Evolutionary conservation across 1,284 basidiomycete genomes (phyloP), one percentile per base, ranked within the genome.

Genomic region (Cerioporus squamosus): DNA sequence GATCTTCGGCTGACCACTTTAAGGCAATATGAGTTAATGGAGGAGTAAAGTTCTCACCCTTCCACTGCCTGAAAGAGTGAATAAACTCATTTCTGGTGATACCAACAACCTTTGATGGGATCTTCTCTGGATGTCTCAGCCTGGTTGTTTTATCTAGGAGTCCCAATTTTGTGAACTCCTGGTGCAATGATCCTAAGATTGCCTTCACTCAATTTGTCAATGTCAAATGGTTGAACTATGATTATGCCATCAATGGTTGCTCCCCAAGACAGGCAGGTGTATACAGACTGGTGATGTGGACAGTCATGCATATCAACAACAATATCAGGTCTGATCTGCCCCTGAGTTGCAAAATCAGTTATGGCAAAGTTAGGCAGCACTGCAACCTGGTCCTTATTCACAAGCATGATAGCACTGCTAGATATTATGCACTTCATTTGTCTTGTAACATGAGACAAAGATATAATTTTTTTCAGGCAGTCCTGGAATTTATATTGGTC

Each of bases 271-370:
- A 79, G 53, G 39, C 64, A 66, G 9, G 75, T 77, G 23, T 79
- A 80, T 39, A 72, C 68, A 12, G 70, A 69, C 42, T 72, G 70
- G 65, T 75, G 74, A 40, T 45, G 63, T 39, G 51, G 43, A 43
- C 72, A 72, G 36, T 71, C 61, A 77, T 79, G 9, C 56, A 49
- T 4, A 12, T 36, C 33, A 36, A 14, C 5, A 5, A 36, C 33
- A 36, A 14, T 36, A 17, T 36, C 15, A 14, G 33, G 22, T 23
- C 74, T 31, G 2, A 74, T 75, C 51, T 76, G 72, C 6, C 77
- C 78, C 65, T 80, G 77, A 0, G 73, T 75, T 2, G 67, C 61
- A 68, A 73, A 78, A 54, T 79, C 77, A 12, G 77, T 79, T 71
- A 79, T 79, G 3, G 74, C 69, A 72, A 79, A 79, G 54, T 79